Evolutionary conservation across 1,139 yeast species (phyloP), one percentile per base, ranked within the genome.

Genomic region (Yamadazyma dushanensis): DNA sequence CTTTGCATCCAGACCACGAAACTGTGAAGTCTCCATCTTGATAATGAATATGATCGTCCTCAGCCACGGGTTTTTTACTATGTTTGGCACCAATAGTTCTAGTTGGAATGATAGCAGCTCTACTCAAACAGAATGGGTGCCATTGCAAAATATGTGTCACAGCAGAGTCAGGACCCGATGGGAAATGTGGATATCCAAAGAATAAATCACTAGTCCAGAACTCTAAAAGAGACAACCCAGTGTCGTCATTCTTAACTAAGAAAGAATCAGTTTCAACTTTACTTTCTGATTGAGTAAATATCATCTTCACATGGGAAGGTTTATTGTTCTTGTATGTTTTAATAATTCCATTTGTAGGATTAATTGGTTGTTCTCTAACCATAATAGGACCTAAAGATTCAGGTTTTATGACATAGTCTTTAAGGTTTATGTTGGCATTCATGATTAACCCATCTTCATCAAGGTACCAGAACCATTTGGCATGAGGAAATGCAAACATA

Each of bases 121-220:
- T 83, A 37, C 84, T 73, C 47, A 90, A 70, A 26, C 83, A 64
- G 32, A 75, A 76, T 9, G 96, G 95, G 56, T 92, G 98, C 98
- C 97, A 92, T 58, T 88, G 96, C 45, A 89, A 66, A 25, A 88
- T 68, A 57, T 92, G 97, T 16, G 88, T 78, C 35, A 90, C 56
- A 0, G 94, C 87, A 9, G 80, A 73, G 43, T 77, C 79, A 3
- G 85, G 82, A 19, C 76, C 76, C 46, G 54, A 65, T 13, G 76
- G 76, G 60, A 86, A 85, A 53, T 75, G 76, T 22, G 64, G 67
- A 59, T 84, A 88, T 32, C 71, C 69, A 53, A 84, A 74, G 54
- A 78, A 82, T 34, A 87, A 67, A 11, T 78, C 78, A 54, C 86
- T 89, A 25, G 73, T 61, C 90, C 96, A 83, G 46, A 76, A 72